Base-by-base conservation (phyloP, 2,329 filamentous ascomycete genomes). In the Neonectria sp. region DNA sequence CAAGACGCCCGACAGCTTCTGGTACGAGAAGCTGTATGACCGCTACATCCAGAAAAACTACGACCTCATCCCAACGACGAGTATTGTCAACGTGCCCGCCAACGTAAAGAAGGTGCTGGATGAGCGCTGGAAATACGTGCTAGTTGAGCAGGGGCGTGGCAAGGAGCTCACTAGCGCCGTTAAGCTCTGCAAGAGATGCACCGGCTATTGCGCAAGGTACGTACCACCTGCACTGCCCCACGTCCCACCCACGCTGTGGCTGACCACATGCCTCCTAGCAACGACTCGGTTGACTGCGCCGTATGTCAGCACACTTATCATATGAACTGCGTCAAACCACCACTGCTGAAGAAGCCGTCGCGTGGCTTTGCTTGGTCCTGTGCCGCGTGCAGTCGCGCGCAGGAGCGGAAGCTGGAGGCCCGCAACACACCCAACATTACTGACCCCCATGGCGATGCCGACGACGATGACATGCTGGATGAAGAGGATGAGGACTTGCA, bases 291-390 rank as follows among this genome's bases (percentile, higher is more conserved):
- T 27, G 95, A 98, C 80, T 99, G 96, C 81, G 96, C 95, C 51
- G 95, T 98, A 62, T 99, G 96, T 81, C 90, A 92, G 78, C 92
- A 95, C 80, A 98, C 95, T 15, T 99, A 98, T 82, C 96, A 99
- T 84, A 98, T 99, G 95, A 94, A 95, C 77, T 99, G 96, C 80
- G 96, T 99, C 63, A 92, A 93, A 68, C 96, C 96, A 46, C 94
- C 95, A 43, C 82, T 99, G 69, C 88, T 95, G 60, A 99, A 98
- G 82, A 99, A 99, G 82, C 96, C 96, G 24, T 97, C 95, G 53
- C 92, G 96, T 81, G 96, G 96, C 45, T 99, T 99, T 82, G 96
- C 95, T 5, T 99, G 96, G 96, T 95, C 96, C 33, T 99, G 96
- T 81, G 96, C 94, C 61, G 93, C 95, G 66, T 99, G 96, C 82